Conservation (phyloP, 192 early-diverging fungal species). For the Backusella parvicylindrica region DNA sequence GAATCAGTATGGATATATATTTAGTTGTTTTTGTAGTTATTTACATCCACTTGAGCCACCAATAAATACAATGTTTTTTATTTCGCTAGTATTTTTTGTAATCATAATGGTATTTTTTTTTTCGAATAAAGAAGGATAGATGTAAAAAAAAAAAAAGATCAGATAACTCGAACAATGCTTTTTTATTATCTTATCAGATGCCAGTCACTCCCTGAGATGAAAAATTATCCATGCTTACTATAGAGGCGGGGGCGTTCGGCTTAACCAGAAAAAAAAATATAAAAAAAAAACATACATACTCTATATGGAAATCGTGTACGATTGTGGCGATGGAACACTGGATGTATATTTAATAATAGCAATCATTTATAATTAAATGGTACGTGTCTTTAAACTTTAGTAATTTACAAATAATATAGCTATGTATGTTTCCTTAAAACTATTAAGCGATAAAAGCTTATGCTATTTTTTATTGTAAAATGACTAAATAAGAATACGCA, state of each 20-base stretch:
- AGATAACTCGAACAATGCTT: not conserved
- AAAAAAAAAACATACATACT: not conserved
- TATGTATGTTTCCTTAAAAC: no score
- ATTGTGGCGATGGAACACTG: not conserved
- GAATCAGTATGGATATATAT: not conserved
- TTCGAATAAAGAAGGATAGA: not conserved
- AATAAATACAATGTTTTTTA: slow-evolving; percentile 41
- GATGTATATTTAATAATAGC: not conserved
- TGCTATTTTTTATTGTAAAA: no score
- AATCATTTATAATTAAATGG: no score
- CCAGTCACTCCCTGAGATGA: not conserved
- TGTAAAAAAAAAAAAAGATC: not conserved
- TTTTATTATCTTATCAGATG: slow-evolving; percentile 2
- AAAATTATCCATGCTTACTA: not conserved
- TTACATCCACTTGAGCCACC: slow-evolving; percentile 51
- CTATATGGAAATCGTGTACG: not conserved
- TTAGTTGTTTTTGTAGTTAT: not conserved
- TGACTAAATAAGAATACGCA: no score
- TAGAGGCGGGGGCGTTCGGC: not conserved
- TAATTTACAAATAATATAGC: no score
- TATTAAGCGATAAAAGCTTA: no score
- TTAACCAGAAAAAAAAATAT: not conserved
- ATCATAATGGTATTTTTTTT: not conserved
- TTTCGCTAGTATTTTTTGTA: not conserved
- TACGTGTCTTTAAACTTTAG: no score